Base-by-base conservation (phyloP, 177 flowering plant genomes). In the Vitis hybrid region DNA sequence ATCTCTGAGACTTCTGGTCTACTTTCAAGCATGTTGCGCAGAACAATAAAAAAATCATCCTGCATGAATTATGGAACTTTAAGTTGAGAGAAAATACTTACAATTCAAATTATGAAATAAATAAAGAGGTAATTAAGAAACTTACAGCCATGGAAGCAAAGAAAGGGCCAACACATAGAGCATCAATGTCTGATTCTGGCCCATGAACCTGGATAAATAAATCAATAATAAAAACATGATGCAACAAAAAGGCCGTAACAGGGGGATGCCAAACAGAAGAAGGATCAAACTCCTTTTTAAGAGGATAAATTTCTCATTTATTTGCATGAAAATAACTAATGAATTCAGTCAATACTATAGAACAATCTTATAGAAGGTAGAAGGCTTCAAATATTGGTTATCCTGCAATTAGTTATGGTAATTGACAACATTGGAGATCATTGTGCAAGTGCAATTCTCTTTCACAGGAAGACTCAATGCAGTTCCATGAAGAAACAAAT, bases 11-110 rank as follows among this genome's bases (percentile, higher is more conserved):
- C 79, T 68, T 85, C 90, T 6, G 62, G 70, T 58, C 79, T 75
- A 45, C 73, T 80, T 66, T 80, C 75, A 72, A 88, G 90, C 79
- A 86, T 83, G 73, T 82, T 78, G 62, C 68, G 76, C 66, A 88
- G 79, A 74, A 82, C 86, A 73, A 82, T 57, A 65, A 86, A 88
- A 71, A 88, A 88, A 55, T 86, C 92, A 68, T 83, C 86, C 90
- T 86, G 80, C 69, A 74, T 15, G 10, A 61, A 5, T 33, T n/a
- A 64, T 3, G 29, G 68, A 59, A 22, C 12, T 49, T 18, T 7
- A 14, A 39, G 22, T 26, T 55, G 15, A 63, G 26, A 45, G 48
- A 29, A 16, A 55, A 56, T 61, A 59, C 6, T 63, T 26, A 45
- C 68, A 66, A 12, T 22, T 50, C 22, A 51, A 50, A 29, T 31